phyloP scores from a whole-genome alignment of 306 rosid genomes.

The Delonix regia region DNA sequence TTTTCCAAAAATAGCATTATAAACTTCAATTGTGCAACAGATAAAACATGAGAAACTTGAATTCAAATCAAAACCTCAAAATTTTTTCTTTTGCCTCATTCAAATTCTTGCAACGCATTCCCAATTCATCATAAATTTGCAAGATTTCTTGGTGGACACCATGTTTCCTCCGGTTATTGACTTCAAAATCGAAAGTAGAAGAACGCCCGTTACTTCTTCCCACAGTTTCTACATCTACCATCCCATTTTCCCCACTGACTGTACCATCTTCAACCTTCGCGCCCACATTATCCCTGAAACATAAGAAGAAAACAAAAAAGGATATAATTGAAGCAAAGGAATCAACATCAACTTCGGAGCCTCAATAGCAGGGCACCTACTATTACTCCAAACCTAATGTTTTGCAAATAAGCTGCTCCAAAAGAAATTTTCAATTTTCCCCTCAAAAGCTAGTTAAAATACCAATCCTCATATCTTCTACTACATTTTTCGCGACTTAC shows the following conservation, averaged over 20 bases:
- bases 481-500: neutral
- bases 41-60: constrained; percentile 23
- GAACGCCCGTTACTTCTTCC: constrained; percentile 30
- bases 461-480: neutral
- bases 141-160: constrained; percentile 45
- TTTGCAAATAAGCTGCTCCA: neutral
- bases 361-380: neutral
- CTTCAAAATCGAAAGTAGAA: constrained; percentile 45
- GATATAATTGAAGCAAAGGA: neutral
- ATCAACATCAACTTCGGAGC: neutral
- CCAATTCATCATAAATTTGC: constrained; percentile 49
- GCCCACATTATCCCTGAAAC: constrained; percentile 45
- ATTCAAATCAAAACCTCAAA: constrained; percentile 56
- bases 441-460: neutral
- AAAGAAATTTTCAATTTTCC: neutral
- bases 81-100: constrained; percentile 59
- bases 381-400: neutral
- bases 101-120: constrained; percentile 49
- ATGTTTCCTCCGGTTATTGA: constrained; percentile 39
- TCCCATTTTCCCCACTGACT: constrained; percentile 28
- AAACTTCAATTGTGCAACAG: too few relatives aligned
- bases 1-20: too few relatives aligned
- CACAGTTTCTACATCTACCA: constrained; percentile 19
- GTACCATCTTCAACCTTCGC: constrained; percentile 44
- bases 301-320: constrained; percentile 33